Conservation (phyloP, 1,284 basidiomycete genomes). For the Sporisorium scitamineum region DNA sequence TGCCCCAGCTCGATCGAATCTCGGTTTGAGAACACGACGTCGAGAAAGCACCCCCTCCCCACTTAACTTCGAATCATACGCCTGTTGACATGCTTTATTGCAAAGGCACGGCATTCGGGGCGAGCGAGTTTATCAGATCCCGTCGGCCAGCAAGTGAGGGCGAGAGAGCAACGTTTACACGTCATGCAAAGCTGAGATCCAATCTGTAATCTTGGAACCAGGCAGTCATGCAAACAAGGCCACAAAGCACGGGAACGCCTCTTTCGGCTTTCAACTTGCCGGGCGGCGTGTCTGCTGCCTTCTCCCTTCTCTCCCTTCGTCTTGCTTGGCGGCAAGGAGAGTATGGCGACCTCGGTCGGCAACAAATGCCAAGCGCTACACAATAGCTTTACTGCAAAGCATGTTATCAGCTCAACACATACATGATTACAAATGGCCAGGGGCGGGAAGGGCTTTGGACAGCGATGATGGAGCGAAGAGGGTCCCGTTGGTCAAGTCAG, state of each 20-base stretch:
- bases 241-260: constrained; percentile 9
- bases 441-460: not conserved
- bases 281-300: not conserved
- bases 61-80: not conserved
- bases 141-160: not conserved
- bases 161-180: not conserved
- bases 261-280: not conserved
- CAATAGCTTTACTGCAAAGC: not conserved
- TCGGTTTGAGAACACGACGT: not conserved
- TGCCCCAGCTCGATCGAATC: not conserved
- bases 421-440: not conserved
- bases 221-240: not conserved
- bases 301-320: not conserved
- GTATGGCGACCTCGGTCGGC: constrained; percentile 7
- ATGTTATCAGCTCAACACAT: too few species aligned
- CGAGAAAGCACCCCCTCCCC: not conserved
- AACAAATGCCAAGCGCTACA: not conserved
- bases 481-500: constrained; percentile 12
- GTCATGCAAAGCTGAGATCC: constrained; percentile 3
- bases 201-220: not conserved
- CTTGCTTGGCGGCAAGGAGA: not conserved
- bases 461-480: too few species aligned
- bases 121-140: not conserved
- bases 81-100: not conserved
- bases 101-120: not conserved